Evolutionary conservation across 805 yeast genomes (phyloP), one percentile per base, ranked within the genome.

Genomic region (Candida andamanensis): DNA sequence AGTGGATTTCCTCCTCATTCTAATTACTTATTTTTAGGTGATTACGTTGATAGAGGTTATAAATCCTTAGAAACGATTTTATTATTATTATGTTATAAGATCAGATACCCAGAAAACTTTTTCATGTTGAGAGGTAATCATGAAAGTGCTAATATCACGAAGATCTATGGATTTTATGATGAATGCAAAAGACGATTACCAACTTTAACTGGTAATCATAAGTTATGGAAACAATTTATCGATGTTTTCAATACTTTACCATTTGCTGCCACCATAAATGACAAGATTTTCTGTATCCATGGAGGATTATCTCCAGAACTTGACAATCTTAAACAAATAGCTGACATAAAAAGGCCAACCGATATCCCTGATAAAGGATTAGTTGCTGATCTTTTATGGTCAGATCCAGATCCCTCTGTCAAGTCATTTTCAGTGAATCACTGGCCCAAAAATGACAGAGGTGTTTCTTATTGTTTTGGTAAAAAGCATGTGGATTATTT

Each of bases 361-460:
- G 94, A 84, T 56, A 78, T 84, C 15, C 94, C 92, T 1, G 92
- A 83, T 47, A 73, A 71, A 41, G 94, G 94, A 0, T 58, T 84
- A 21, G 63, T 84, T 37, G 84, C 87, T 4, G 94, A 84, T 60
- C 63, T 84, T 40, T 54, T 84, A 24, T 84, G 94, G 92, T 80
- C 89, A 0, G 92, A 84, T 51, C 94, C 94, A 0, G 86, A 62
- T 52, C 34, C 58, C 6, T 32, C 38, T 22, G 45, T 59, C 56
- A 8, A 63, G 63, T 9, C 47, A 12, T 60, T 58, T 34, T 54
- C 65, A 6, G 37, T 47, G 17, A 48, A 52, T 19, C 80, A 77
- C 39, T 84, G 94, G 94, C 78, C 80, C 22, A 83, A 78, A 40
- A 83, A 83, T 53, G 94, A 84, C 54, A 69, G 94, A 36, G 94